Evolutionary conservation across 75 land plant species (phyloP), one percentile per base, ranked within the genome.

Genomic region (Picea glauca): DNA sequence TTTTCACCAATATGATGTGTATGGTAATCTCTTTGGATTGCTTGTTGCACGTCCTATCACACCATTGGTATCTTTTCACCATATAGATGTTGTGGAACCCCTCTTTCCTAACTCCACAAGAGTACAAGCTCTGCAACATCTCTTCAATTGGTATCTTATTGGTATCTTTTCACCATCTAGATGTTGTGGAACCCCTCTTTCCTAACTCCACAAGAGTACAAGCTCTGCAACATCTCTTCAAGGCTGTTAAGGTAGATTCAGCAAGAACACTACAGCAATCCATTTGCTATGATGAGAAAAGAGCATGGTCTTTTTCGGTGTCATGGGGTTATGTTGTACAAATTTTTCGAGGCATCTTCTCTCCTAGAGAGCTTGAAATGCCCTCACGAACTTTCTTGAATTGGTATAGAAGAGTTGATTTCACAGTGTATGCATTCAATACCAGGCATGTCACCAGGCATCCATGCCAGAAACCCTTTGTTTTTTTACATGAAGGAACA

Each of bases 11-110:
- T 26, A 26, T 26, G 26, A 26, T 26, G 26, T 26, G 26, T 26
- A 26, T 26, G 26, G 26, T 26, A 26, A 26, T 26, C 26, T 26
- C 26, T 26, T 26, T 26, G 26, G 26, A 26, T 26, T 26, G 38
- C 80, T 89, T 20, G 84, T 80, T 18, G 91, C 93, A 5, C 91
- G 89, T 63, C 93, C 91, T 8, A 83, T 91, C 17, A 75, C 85
- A 61, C 93, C 93, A 58, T 77, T 91, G 15, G 79, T 84, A 1
- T 84, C 93, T n/a, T 67, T 91, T 14, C 93, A 91, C 82, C 89
- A 91, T 74, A 78, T 91, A 3, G 93, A 91, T 67, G 83, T 84
- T 14, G 85, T 89, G 58, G 75, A 82, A 14, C 88, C 93, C 2
- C 78, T 91, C 62, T 91, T 89, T 68, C 93, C 93, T 20, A 75